These are phyloP conservation scores for Carpinus fangiana DNA, from an alignment of 306 rosid genomes.

Conservation along the genomic window DNA sequence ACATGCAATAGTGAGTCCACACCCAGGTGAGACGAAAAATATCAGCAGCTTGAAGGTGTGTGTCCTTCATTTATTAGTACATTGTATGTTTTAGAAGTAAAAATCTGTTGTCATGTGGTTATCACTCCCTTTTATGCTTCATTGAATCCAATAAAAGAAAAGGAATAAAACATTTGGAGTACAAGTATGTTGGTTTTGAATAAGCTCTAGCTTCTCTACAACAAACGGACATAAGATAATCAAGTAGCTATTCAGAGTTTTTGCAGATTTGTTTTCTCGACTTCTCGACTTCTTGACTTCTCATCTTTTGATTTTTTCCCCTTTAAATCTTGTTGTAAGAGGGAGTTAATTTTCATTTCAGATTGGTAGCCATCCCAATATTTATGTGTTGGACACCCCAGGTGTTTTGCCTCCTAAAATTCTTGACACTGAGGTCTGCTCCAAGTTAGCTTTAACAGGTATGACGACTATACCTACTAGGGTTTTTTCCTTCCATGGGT, in stretches of 20 bases:
- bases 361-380: constrained; percentile 95
- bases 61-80: constrained; percentile 13
- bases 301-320: background rate
- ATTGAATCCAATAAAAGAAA: background rate
- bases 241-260: background rate
- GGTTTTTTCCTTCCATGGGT: constrained; percentile 26
- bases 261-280: background rate
- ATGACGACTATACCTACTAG: background rate
- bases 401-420: constrained; percentile 67
- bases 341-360: constrained; percentile 37
- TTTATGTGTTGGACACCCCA: constrained; percentile 85
- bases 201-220: background rate
- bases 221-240: background rate
- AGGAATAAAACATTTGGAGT: background rate
- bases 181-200: background rate
- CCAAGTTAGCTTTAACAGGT: constrained; percentile 88
- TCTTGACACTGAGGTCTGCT: constrained; percentile 52
- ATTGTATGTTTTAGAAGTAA: constrained; percentile 4
- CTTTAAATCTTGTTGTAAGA: constrained; percentile 16
- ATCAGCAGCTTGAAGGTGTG: constrained; percentile 83
- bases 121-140: background rate
- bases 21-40: constrained; percentile 79
- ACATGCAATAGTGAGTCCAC: constrained; percentile 75
- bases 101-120: background rate
- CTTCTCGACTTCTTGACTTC: background rate